These are phyloP conservation scores for Phytopythium chamaehyphon DNA, from an alignment of 352 stramenopile genomes.

Conservation along the genomic window DNA sequence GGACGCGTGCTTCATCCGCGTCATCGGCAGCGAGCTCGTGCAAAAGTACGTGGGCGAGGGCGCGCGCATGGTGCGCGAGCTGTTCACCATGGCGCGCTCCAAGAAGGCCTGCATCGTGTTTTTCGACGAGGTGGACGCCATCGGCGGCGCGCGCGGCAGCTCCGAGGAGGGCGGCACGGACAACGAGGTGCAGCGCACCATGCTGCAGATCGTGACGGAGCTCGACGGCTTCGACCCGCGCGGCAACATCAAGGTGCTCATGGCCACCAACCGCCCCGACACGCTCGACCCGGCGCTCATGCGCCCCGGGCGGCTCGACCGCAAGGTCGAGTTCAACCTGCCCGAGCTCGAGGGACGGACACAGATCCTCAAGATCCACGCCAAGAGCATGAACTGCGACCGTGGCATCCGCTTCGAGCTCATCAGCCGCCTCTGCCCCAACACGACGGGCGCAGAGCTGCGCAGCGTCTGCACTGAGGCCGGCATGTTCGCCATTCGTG, in stretches of 20 bases:
- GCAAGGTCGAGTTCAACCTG: conserved; percentile 99
- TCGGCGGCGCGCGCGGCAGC: conserved; percentile 90
- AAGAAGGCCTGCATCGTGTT: conserved; percentile 99
- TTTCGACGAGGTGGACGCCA: conserved; percentile 99
- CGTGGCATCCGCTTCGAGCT: conserved; percentile 99
- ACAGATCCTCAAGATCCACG: conserved; percentile 99
- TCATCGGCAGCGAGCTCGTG: conserved; percentile 99
- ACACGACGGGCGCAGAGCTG: conserved; percentile 98
- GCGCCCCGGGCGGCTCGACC: conserved; percentile 95
- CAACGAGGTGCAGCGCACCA: conserved; percentile 99
- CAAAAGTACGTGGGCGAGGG: conserved; percentile 99
- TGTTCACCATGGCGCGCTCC: conserved; percentile 99
- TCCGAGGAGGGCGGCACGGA: conserved; percentile 94
- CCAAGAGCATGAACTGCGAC: conserved; percentile 99
- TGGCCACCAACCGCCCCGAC: conserved; percentile 98
- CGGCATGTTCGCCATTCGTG: conserved; percentile 98
- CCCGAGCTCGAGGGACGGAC: conserved; percentile 97
- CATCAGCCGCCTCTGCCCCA: conserved; percentile 96
- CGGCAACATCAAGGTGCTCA: conserved; percentile 99
- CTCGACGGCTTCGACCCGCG: conserved; percentile 98
- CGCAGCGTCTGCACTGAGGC: conserved; percentile 98
- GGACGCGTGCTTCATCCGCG: conserved; percentile 99
- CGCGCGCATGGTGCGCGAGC: conserved; percentile 98
- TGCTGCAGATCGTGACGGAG: conserved; percentile 99
- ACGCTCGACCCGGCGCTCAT: conserved; percentile 96